Conservation (phyloP, 495 filamentous ascomycete species). For the Symbiotaphrina buchneri region DNA sequence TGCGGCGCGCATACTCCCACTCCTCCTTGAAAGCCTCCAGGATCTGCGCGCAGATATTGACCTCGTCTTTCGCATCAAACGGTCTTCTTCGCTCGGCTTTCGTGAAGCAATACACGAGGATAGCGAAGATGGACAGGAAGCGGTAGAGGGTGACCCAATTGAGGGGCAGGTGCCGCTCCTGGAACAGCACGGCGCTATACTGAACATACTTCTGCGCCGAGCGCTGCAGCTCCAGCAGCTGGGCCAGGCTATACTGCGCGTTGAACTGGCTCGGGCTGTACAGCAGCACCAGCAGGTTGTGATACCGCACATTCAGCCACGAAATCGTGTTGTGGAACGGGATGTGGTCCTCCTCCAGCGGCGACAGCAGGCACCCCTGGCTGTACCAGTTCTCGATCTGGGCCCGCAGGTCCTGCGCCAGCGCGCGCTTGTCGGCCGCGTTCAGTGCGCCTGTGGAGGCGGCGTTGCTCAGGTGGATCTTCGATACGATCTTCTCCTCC, state of each 20-base stretch:
- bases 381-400: conserved; percentile 12
- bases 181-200: conserved; percentile 8
- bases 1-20: neutral
- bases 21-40: neutral
- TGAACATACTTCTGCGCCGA: conserved; percentile 13
- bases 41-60: neutral
- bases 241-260: conserved; percentile 2
- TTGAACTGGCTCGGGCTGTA: conserved; percentile 7
- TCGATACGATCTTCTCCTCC: conserved; percentile 10
- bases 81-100: neutral
- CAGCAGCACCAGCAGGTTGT: conserved; percentile 9
- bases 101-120: conserved; percentile 6
- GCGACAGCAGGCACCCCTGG: conserved; percentile 10
- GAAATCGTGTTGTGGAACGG: conserved; percentile 12
- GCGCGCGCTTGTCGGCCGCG: conserved; percentile 2
- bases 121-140: conserved; percentile 6
- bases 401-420: conserved; percentile 6
- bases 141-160: conserved; percentile 12
- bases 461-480: conserved; percentile 4
- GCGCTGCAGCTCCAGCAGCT: conserved; percentile 7
- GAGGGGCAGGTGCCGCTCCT: conserved; percentile 11
- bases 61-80: neutral
- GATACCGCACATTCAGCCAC: conserved; percentile 12
- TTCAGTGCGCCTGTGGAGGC: conserved; percentile 1
- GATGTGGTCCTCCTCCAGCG: conserved; percentile 9